Base-by-base conservation (phyloP, 2,329 filamentous ascomycete genomes). In the Colletotrichum sp. region DNA sequence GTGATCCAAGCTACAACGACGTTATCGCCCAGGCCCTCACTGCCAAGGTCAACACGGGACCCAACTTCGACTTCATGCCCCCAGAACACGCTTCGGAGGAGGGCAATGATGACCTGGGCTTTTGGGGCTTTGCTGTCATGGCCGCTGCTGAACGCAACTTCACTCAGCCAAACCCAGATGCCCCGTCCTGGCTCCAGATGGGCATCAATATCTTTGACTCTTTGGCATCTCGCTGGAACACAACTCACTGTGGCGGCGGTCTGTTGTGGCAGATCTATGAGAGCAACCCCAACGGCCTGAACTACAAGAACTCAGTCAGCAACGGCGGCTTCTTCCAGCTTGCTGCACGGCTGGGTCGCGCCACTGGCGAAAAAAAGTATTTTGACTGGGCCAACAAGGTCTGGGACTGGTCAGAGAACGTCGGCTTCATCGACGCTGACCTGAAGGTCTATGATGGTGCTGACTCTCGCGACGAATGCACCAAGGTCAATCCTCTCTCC, bases 321-420 rank as follows among this genome's bases (percentile, higher is more conserved):
- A 97, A 97, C 81, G 94, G 94, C 55, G 92, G 92, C n/a, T 91
- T 97, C 80, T 96, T 97, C 82, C 93, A 96, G 79, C 87, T 98
- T 15, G 92, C 93, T 6, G 94, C 95, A 1, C 92, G 94, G 21
- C 87, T 96, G 16, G 93, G 92, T 31, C 90, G 92, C 61, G 92
- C 90, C 73, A 94, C 92, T 0, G 91, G 90, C 18, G 92, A 94
- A 78, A 81, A 88, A 64, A 93, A 90, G 0, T 94, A 94, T 78
- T 75, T 85, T 16, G 88, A 93, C 21, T 95, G 93, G 93, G 92
- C 93, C 2, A 82, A 87, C 59, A 91, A 90, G 79, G 84, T 91
- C n/a, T 94, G 88, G 84, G 89, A 94, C 77, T 95, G 93, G 93
- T 88, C 88, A 1, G 80, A 82, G 59, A 81, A 84, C 3, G 82